Base-by-base conservation (phyloP, 2,329 filamentous ascomycete species). In the Pyrenophora tritici-repentis region DNA sequence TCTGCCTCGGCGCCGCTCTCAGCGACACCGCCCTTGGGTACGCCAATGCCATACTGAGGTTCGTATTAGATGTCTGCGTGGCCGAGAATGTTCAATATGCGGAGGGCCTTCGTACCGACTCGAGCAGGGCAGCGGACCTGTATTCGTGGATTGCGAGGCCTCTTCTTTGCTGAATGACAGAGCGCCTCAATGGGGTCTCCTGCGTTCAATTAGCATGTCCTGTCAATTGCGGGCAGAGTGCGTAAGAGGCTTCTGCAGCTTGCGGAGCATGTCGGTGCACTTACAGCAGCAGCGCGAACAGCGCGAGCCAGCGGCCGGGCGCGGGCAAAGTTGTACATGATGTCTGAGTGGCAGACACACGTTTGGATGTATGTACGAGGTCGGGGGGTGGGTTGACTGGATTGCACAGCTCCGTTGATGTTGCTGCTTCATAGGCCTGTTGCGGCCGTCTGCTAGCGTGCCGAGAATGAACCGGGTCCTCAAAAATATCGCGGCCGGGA, bases 121-220 rank as follows among this genome's bases (percentile, higher is more conserved):
- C 90, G 72, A 99, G 84, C 66, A 99, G 87, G 76, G 92, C 90
- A 68, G 91, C 91, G 68, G 94, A 97, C 72, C 93, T 88, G 81
- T 97, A 97, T 82, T 99, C 94, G 83, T 99, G 94, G 73, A 99
- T 96, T 74, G 91, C 94, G 74, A 99, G 85, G 73, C 89, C 87
- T 81, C 94, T 86, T 78, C 83, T 85, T 80, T 97, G 92, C 78
- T 94, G 88, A 72, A 84, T 66, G 79, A 83, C 69, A 83, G 79
- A 76, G 67, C 74, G 78, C 68, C 77, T 79, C 61, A 82, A 66
- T 52, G 82, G 78, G 44, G 78, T 76, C 69, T 86, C 83, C 79
- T 89, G 80, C 45, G 47, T 20, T 48, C 39, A 43, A 57, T 75
- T 48, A 74, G 66, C 58, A 56, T 29, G 38, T 36, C 18, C 18